Evolutionary conservation across 805 yeast genomes (phyloP).

Genomic region (Candida ortonii): DNA sequence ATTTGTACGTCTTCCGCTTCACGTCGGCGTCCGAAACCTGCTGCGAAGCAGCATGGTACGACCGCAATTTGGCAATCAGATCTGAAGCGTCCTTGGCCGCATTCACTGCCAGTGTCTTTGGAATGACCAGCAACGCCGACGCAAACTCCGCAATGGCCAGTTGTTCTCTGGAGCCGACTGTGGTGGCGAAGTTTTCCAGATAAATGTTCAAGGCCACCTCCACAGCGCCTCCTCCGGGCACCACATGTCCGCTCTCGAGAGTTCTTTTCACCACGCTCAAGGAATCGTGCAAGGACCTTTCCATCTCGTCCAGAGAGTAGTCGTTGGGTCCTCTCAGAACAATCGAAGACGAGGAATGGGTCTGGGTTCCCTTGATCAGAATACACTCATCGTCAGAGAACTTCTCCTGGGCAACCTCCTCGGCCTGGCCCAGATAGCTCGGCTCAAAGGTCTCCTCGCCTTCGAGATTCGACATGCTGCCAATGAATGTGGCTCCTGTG

Average conservation of each 20-base stretch:
- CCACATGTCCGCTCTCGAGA: constrained; percentile 88
- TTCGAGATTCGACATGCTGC: constrained; percentile 87
- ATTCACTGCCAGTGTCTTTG: constrained; percentile 93
- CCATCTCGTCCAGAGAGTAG: constrained; percentile 96
- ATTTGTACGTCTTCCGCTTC: constrained; percentile 81
- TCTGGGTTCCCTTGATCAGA: constrained; percentile 81
- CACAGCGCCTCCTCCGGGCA: constrained; percentile 99
- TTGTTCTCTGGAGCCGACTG: constrained; percentile 96
- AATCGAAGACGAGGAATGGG: constrained; percentile 88
- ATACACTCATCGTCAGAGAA: constrained; percentile 98
- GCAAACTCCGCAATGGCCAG: constrained; percentile 98
- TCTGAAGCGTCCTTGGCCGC: constrained; percentile 98
- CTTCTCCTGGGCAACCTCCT: constrained; percentile 83
- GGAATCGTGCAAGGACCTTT: constrained; percentile 93
- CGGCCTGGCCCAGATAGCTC: constrained; percentile 83
- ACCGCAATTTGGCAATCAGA: constrained; percentile 88
- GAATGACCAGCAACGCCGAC: constrained; percentile 80
- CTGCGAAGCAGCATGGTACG: constrained; percentile 95
- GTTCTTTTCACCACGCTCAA: constrained; percentile 93
- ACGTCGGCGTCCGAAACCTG: constrained; percentile 76
- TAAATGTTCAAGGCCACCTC: constrained; percentile 94
- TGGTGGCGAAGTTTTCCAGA: constrained; percentile 94
- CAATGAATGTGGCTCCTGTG: constrained; percentile 90
- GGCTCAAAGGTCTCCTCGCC: constrained; percentile 92
- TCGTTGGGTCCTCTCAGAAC: constrained; percentile 95